A percentile compares a stretch with the other conserved stretches of the same genome.
Conservation (phyloP, 331 rosid genomes). For the Acacia pycnantha region DNA sequence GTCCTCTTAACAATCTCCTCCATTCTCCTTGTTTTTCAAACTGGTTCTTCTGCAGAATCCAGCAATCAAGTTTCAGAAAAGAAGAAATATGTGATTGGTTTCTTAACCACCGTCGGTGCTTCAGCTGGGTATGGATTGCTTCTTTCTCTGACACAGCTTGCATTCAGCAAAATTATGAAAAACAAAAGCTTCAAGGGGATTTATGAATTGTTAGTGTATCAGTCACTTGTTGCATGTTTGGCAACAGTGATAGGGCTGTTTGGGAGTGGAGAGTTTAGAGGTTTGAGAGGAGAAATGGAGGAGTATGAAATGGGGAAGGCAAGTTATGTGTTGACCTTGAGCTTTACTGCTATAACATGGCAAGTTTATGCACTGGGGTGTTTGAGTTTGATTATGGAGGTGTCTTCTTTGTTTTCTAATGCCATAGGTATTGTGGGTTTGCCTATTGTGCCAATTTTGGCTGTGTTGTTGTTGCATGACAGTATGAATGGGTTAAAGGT, state of each 20-base stretch:
- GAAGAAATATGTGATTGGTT: constrained; percentile 40
- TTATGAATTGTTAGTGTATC: constrained; percentile 36
- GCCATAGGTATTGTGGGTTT: constrained; percentile 40
- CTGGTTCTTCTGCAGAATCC: constrained; percentile 12
- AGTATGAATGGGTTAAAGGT: constrained; percentile 47
- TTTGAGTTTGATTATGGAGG: constrained; percentile 46
- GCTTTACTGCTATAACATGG: constrained; percentile 45
- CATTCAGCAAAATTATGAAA: constrained; percentile 30
- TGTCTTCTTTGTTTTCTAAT: constrained; percentile 40
- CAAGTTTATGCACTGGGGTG: constrained; percentile 31
- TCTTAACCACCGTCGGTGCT: constrained; percentile 38
- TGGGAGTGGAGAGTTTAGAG: constrained; percentile 51
- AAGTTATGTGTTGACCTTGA: constrained; percentile 40
- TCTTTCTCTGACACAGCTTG: constrained; percentile 39
- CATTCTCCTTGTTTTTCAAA: constrained; percentile 41
- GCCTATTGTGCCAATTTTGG: constrained; percentile 50
- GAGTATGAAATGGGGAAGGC: constrained; percentile 43
- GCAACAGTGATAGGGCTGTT: constrained; percentile 41
- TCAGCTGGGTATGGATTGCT: constrained; percentile 34
- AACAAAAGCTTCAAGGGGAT: constrained; percentile 31
- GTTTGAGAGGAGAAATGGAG: constrained; percentile 40
- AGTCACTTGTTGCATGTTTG: constrained; percentile 27
- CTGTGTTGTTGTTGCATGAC: constrained; percentile 49
- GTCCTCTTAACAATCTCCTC: constrained; percentile 54
- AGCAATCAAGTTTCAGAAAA: constrained; percentile 2